Evolutionary conservation across 2,329 filamentous ascomycete genomes (phyloP).

Genomic region (Corynespora cassiicola): DNA sequence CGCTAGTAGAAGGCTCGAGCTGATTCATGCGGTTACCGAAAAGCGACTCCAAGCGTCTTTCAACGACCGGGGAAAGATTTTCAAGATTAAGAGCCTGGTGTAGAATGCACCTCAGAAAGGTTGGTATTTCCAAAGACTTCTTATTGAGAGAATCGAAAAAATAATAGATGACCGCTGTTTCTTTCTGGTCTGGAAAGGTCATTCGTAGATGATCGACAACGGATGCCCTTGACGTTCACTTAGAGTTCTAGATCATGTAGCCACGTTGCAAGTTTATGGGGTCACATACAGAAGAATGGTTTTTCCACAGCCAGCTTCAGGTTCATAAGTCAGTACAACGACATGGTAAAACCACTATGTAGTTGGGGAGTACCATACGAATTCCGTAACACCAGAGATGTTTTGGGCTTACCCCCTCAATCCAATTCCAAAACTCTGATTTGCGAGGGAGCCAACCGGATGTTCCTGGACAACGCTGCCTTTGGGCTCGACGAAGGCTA

Average conservation of each 20-base stretch:
- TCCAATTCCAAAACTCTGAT: constrained; percentile 17
- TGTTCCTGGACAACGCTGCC: constrained; percentile 18
- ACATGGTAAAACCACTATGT: constrained; percentile 5
- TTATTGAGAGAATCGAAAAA: constrained; percentile 21
- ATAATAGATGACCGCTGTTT: constrained; percentile 21
- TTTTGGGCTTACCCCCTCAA: constrained; percentile 14
- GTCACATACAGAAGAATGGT: constrained; percentile 19
- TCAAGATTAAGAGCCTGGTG: constrained; percentile 16
- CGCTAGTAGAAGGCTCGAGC: constrained; percentile 14
- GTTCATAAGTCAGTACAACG: constrained; percentile 14
- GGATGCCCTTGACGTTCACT: too few species aligned
- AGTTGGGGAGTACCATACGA: constrained; percentile 17
- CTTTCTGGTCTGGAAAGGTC: constrained; percentile 10
- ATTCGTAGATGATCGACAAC: constrained; percentile 15
- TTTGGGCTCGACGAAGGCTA: constrained; percentile 13
- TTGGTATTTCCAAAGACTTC: constrained; percentile 14
- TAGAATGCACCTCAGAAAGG: constrained; percentile 22
- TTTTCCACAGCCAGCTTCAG: constrained; percentile 23
- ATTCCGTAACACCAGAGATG: constrained; percentile 27
- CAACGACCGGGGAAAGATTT: constrained; percentile 10
- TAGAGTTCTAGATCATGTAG: too few species aligned
- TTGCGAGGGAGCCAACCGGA: constrained; percentile 16
- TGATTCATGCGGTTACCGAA: constrained; percentile 18
- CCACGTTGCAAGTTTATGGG: constrained; percentile 2
- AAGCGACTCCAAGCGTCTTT: constrained; percentile 20